phyloP scores from a whole-genome alignment of 202 grass and related monocot species.

The Schoenoplectus tabernaemontani region DNA sequence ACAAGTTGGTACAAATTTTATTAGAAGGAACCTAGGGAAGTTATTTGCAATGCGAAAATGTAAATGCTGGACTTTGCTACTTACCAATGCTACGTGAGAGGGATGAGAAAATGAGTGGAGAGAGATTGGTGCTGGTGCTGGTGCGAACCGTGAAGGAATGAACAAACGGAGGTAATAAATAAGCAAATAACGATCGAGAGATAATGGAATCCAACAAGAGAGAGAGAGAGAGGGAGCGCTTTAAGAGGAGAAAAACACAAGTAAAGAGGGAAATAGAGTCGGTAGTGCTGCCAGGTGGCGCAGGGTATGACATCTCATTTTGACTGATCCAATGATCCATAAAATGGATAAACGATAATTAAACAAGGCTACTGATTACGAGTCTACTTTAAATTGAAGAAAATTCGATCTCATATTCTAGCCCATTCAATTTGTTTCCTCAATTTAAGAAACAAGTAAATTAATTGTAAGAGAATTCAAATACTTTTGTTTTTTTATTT shows the following conservation, averaged over 20 bases:
- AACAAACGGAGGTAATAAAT: background rate
- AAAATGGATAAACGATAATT: background rate
- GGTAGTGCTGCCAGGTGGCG: background rate
- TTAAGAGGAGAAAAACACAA: background rate
- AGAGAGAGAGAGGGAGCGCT: background rate
- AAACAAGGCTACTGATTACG: background rate
- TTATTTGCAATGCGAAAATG: background rate
- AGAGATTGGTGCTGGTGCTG: background rate
- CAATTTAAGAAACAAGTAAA: background rate
- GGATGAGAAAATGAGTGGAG: background rate
- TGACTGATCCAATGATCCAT: background rate
- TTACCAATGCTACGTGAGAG: background rate
- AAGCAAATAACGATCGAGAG: background rate
- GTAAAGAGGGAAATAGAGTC: background rate
- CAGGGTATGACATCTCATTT: background rate
- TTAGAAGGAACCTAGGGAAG: background rate
- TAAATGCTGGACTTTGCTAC: background rate
- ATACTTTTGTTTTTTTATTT: too few species aligned
- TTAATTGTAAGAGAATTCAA: background rate
- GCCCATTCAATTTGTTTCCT: background rate
- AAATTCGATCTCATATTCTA: background rate
- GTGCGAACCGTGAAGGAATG: background rate
- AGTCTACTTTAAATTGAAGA: background rate
- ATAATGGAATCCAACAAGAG: slow-evolving; percentile 11
- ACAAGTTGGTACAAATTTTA: background rate